Evolutionary conservation across 2,329 filamentous ascomycete genomes (phyloP).

Genomic region (Alternaria atra): DNA sequence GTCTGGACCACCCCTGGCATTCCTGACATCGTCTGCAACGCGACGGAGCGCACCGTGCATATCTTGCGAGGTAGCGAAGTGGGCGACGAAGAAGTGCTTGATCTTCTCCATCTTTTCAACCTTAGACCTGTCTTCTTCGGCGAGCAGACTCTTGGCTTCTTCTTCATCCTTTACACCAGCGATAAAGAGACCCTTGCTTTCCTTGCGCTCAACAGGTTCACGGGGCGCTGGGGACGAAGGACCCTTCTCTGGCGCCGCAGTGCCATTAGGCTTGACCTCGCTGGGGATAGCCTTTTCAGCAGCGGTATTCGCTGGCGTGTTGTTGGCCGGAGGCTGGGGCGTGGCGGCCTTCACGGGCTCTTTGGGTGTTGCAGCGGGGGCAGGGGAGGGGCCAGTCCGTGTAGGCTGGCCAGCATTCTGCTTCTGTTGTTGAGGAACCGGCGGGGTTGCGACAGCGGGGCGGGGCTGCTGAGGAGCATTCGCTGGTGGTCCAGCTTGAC

Average conservation of each 20-base stretch:
- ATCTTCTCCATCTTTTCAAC: constrained; percentile 75
- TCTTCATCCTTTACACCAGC: constrained; percentile 86
- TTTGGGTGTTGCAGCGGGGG: constrained; percentile 52
- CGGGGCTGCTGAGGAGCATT: constrained; percentile 47
- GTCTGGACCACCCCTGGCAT: constrained; percentile 74
- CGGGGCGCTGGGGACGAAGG: constrained; percentile 52
- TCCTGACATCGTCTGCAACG: constrained; percentile 79
- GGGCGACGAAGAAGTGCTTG: constrained; percentile 82
- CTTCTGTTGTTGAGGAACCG: constrained; percentile 54
- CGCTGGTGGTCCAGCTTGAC: constrained; percentile 41
- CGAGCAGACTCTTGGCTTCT: constrained; percentile 81
- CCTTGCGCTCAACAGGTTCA: constrained; percentile 64
- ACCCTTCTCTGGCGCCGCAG: constrained; percentile 52
- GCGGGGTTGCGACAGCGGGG: constrained; percentile 43
- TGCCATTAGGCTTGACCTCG: constrained; percentile 61
- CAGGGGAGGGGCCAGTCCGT: constrained; percentile 53
- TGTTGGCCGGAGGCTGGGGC: constrained; percentile 54
- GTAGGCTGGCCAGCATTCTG: constrained; percentile 52
- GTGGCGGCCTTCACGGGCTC: constrained; percentile 60
- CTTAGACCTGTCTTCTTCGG: constrained; percentile 82
- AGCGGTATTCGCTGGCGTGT: constrained; percentile 44
- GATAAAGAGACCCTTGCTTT: constrained; percentile 88
- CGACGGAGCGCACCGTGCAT: constrained; percentile 80
- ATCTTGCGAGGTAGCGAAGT: constrained; percentile 82
- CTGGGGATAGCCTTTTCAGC: constrained; percentile 53